Percentiles rank a stretch among this genome's conserved stretches.
Conservation (phyloP, 192 early-diverging fungal species). For the Mortierella hygrophila region DNA sequence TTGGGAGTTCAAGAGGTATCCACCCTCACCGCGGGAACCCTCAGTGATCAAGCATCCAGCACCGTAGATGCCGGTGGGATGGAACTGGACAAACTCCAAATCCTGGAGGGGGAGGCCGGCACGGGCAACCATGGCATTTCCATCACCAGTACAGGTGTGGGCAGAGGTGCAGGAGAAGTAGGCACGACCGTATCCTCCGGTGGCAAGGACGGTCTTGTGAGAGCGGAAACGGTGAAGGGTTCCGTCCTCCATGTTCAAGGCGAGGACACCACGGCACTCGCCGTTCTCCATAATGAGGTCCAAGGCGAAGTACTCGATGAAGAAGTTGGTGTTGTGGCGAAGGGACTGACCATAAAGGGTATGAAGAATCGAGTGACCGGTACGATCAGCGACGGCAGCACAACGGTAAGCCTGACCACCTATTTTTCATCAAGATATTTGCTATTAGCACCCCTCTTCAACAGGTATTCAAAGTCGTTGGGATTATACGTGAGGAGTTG, state of each 20-base stretch:
- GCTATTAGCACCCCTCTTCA: neutral
- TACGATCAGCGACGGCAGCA: slow-evolving; percentile 98
- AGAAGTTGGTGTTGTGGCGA: slow-evolving; percentile 95
- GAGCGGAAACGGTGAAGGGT: slow-evolving; percentile 97
- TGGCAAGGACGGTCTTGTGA: slow-evolving; percentile 98
- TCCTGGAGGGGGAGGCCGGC: slow-evolving; percentile 98
- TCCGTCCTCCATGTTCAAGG: slow-evolving; percentile 98
- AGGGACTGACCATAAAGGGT: slow-evolving; percentile 98
- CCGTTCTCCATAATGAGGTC: slow-evolving; percentile 99
- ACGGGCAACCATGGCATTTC: slow-evolving; percentile 98
- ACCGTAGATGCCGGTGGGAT: slow-evolving; percentile 99
- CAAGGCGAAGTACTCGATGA: slow-evolving; percentile 99
- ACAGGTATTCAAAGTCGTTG: neutral
- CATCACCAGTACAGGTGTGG: slow-evolving; percentile 99
- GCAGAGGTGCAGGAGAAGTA: slow-evolving; percentile 99
- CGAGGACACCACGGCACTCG: slow-evolving; percentile 96
- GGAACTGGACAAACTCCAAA: slow-evolving; percentile 99
- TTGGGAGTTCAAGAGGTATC: slow-evolving; percentile 94
- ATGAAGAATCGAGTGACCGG: slow-evolving; percentile 97
- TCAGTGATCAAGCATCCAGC: slow-evolving; percentile 98
- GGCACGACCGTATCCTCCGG: slow-evolving; percentile 99
- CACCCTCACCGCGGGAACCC: slow-evolving; percentile 95
- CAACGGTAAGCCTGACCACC: slow-evolving; percentile 98
- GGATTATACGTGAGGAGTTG: neutral
- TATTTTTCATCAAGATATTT: slow-evolving; percentile 12